A percentile compares a stretch with the other conserved stretches of the same genome.
These are phyloP conservation scores for Lipomyces kockii DNA, from an alignment of 805 yeast genomes.

Conservation along the genomic window DNA sequence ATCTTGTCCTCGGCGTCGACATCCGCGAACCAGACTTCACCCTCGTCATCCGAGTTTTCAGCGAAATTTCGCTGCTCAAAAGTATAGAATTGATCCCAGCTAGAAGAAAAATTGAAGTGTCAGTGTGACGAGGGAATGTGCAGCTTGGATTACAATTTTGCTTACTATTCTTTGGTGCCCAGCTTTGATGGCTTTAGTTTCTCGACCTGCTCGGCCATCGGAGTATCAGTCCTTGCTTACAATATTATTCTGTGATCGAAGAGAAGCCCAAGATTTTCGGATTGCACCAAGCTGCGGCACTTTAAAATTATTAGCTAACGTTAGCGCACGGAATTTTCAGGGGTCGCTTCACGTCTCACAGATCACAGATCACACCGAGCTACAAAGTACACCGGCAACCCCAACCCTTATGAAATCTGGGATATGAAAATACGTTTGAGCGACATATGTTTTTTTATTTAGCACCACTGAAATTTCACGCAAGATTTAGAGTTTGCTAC, in stretches of 20 bases:
- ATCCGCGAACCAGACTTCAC: constrained; percentile 97
- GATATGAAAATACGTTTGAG: too few species aligned
- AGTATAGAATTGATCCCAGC: constrained; percentile 88
- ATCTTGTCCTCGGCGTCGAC: constrained; percentile 89
- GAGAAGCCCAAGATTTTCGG: background rate
- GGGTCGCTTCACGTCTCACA: background rate
- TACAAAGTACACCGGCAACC: too few species aligned
- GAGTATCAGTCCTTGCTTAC: background rate
- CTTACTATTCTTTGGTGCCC: constrained; percentile 81
- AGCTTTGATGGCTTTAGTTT: constrained; percentile 74
- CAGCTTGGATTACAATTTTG: background rate
- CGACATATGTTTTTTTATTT: too few species aligned
- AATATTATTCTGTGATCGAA: background rate
- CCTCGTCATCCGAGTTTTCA: constrained; percentile 80
- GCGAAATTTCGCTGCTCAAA: constrained; percentile 72
- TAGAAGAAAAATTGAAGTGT: background rate
- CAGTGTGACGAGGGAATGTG: background rate
- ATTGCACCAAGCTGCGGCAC: too few species aligned
- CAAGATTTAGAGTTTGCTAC: too few species aligned
- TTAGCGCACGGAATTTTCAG: background rate
- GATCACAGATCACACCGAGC: too few species aligned
- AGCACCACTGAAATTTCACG: too few species aligned
- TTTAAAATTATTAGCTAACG: too few species aligned
- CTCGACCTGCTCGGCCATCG: constrained; percentile 25
- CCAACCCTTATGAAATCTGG: too few species aligned